Conservation (phyloP, 2,329 filamentous ascomycete species). For the Nothophaeocryptopus gaeumannii region DNA sequence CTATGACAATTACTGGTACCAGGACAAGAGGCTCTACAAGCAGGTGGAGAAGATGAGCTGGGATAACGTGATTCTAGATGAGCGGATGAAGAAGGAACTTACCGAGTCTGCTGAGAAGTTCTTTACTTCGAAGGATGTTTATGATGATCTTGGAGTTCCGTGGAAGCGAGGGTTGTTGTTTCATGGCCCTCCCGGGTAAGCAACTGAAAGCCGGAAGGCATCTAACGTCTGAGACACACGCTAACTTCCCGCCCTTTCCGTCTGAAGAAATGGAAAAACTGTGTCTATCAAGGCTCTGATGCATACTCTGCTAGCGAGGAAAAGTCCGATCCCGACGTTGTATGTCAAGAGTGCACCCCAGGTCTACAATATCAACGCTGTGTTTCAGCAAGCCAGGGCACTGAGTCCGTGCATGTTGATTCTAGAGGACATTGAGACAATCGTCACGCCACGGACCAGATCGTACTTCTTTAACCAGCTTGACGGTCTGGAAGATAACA, state of each 20-base stretch:
- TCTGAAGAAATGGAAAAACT: slow-evolving; percentile 47
- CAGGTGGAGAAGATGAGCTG: slow-evolving; percentile 43
- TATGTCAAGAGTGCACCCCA: slow-evolving; percentile 40
- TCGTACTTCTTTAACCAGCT: slow-evolving; percentile 71
- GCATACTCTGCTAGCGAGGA: slow-evolving; percentile 41
- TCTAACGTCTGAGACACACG: too few species aligned
- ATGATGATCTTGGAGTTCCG: slow-evolving; percentile 44
- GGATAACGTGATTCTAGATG: slow-evolving; percentile 49
- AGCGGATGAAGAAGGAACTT: slow-evolving; percentile 44
- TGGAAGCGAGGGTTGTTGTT: slow-evolving; percentile 46
- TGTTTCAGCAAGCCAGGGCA: slow-evolving; percentile 59
- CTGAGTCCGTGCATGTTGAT: slow-evolving; percentile 67
- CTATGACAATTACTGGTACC: slow-evolving; percentile 43
- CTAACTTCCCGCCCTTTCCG: too few species aligned
- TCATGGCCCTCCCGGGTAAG: slow-evolving; percentile 32
- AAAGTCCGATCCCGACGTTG: slow-evolving; percentile 38
- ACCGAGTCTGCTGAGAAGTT: slow-evolving; percentile 40
- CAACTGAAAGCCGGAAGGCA: too few species aligned
- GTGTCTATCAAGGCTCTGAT: slow-evolving; percentile 42
- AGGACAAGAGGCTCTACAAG: slow-evolving; percentile 39
- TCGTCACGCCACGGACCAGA: slow-evolving; percentile 60
- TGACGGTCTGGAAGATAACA: slow-evolving; percentile 66
- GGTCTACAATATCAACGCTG: slow-evolving; percentile 47
- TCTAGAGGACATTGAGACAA: slow-evolving; percentile 68
- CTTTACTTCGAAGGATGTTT: slow-evolving; percentile 39